Evolutionary conservation across 441 rosid genomes (phyloP), one percentile per base, ranked within the genome.

Genomic region (Jatropha podagrica): DNA sequence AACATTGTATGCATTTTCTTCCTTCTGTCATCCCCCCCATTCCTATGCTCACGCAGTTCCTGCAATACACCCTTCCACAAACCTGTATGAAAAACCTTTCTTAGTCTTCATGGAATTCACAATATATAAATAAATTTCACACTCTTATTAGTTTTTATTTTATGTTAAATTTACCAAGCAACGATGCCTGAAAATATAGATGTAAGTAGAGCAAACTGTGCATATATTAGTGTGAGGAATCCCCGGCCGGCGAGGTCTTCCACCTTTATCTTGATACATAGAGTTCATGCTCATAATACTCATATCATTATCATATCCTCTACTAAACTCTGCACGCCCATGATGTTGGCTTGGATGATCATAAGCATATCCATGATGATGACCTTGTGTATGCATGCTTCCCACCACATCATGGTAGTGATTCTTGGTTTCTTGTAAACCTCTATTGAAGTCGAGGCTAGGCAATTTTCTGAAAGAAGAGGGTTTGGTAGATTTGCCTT

Each of bases 1-100:
- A 69, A 69, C 92, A 90, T 10, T 80, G 81, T 23, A 85, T 40
- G 75, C 95, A 89, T 78, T 90, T 90, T 69, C 92, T 83, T 52
- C 91, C 92, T 74, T 90, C 95, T 9, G 77, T 75, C 91, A 86
- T 88, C 61, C 89, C 90, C 64, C 90, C 92, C 92, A 90, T 87
- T 66, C 92, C 91, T 23, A 78, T 68, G 72, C 44, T 44, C 41
- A 82, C 86, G 38, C 92, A 89, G 46, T 77, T 80, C 77, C 86
- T 84, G 80, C 95, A 90, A 32, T 87, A 85, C 14, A 77, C 91
- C 74, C 95, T 87, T 63, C 92, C 95, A 58, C 92, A 90, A 15
- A 87, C 92, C 92, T 90, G 84, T 74, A 66, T 41, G 6, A 3
- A 42, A 8, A 42, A 42, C 2, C 46, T 3, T 42, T 42, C 3